These are phyloP conservation scores for Gnomoniopsis sp. DNA, from an alignment of 2,329 filamentous ascomycete genomes.

Conservation along the genomic window DNA sequence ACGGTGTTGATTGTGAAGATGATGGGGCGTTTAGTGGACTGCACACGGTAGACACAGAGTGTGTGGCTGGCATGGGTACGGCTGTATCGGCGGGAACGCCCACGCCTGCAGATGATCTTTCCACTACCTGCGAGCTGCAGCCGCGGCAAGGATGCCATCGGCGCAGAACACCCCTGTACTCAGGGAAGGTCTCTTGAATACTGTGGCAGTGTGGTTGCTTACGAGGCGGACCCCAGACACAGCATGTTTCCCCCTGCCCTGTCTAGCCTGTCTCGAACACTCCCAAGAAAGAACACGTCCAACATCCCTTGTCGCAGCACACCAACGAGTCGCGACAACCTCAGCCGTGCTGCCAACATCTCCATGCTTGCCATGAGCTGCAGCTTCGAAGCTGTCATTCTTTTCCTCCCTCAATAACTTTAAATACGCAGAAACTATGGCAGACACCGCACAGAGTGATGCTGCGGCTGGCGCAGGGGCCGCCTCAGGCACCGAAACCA, in stretches of 20 bases:
- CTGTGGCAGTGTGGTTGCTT: too few species aligned
- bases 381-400: slow-evolving; percentile 8
- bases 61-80: too few species aligned
- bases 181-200: too few species aligned
- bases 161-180: too few species aligned
- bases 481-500: slow-evolving; percentile 42
- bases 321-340: neutral
- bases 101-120: too few species aligned
- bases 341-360: neutral
- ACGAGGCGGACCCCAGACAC: neutral
- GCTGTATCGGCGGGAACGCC: too few species aligned
- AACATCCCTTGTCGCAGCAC: slow-evolving; percentile 2
- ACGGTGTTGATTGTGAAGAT: neutral
- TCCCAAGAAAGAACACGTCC: slow-evolving; percentile 8
- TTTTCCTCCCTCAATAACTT: neutral
- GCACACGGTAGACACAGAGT: neutral
- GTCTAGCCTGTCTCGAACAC: neutral
- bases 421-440: slow-evolving; percentile 5
- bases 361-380: slow-evolving; percentile 16
- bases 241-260: neutral
- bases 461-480: slow-evolving; percentile 8
- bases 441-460: neutral
- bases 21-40: neutral
- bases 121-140: too few species aligned
- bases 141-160: too few species aligned